Evolutionary conservation across 441 rosid genomes (phyloP).

Genomic region (Kokia cookei): DNA sequence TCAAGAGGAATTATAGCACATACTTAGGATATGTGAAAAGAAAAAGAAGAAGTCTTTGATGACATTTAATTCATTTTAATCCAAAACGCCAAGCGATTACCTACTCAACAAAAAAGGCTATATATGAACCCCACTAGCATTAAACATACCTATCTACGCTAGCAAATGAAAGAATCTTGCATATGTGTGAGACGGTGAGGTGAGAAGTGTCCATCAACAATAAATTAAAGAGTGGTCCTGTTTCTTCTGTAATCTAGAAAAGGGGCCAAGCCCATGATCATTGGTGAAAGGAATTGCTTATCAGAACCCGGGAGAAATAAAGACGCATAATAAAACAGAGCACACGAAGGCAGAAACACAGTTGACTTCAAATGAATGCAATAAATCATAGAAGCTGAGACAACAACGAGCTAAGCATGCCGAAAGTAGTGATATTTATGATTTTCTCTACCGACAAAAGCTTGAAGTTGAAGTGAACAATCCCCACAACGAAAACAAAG

Average conservation of each 20-base stretch:
- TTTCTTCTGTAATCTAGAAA: not conserved
- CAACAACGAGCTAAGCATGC: not conserved
- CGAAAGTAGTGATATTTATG: not conserved
- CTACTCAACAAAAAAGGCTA: constrained; percentile 1
- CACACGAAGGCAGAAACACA: not conserved
- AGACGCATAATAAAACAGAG: not conserved
- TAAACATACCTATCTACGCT: not conserved
- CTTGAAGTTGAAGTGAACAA: not conserved
- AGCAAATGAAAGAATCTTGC: not conserved
- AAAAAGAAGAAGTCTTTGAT: not conserved
- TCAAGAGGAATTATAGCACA: not conserved
- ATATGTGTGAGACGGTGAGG: not conserved
- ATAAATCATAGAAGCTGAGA: not conserved
- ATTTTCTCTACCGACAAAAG: not conserved
- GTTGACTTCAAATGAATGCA: not conserved
- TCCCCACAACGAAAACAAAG: not conserved
- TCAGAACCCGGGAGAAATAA: not conserved
- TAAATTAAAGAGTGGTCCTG: not conserved
- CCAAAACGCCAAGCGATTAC: not conserved
- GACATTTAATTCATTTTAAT: not conserved
- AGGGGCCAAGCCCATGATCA: not conserved
- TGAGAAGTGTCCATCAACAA: constrained; percentile 10
- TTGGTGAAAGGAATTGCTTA: not conserved
- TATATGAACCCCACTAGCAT: not conserved
- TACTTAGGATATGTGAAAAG: not conserved